Evolutionary conservation across 495 filamentous ascomycete species (phyloP), one percentile per base, ranked within the genome.

Genomic region (Friedmanniomyces endolithicus): DNA sequence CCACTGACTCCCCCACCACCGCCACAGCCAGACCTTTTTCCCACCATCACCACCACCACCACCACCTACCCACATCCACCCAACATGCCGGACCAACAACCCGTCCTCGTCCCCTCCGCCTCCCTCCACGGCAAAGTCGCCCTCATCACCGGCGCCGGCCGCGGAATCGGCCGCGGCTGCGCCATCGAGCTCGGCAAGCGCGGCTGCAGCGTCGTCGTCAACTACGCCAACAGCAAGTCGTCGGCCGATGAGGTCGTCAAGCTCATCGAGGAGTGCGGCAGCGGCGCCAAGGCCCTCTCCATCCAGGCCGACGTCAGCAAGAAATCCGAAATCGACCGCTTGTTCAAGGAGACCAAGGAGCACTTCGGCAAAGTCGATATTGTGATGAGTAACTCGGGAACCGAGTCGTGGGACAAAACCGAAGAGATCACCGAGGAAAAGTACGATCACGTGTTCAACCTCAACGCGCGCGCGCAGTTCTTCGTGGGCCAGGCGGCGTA

Each of bases 391-490:
- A 86, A 86, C 72, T 75, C 70, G 46, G 82, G 82, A 39, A 82
- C 78, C 58, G 81, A 82, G 66, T 74, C 72, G 39, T 84, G 77
- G 74, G 75, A 78, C 59, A 74, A 75, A 64, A 67, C 81, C 49
- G 76, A 80, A 56, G 84, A 90, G 52, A 76, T 88, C 20, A 88
- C 84, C 6, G 75, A 82, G 61, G 82, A 81, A 54, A 81, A 84
- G 62, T 88, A 81, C 72, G 84, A 90, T 68, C 72, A 77, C 45
- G 81, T 90, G 48, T 87, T 90, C 67, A 76, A 77, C 65, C 70
- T 89, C 53, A 90, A 90, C 70, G 80, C 81, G 4, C 75, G 83
- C 7, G 86, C 79, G 0, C 86, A 90, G 69, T 89, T 88, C 75
- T 88, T 89, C 70, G 86, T 90, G 53, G 85, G 82, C 33, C 84